phyloP scores from a whole-genome alignment of 345 rosid genomes.

The Balakata baccata region DNA sequence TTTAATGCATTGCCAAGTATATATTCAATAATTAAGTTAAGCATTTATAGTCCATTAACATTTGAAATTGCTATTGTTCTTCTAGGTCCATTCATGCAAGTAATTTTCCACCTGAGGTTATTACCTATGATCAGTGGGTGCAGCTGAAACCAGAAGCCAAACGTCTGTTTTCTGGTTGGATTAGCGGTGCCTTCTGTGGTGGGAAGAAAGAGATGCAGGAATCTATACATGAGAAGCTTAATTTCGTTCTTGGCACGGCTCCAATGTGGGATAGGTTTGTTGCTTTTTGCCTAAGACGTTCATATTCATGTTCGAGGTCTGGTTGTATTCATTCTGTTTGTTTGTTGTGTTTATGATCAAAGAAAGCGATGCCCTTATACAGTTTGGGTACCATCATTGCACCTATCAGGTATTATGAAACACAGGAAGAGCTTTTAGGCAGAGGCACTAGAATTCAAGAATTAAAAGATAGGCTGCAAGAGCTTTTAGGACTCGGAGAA shows the following conservation, averaged over 20 bases:
- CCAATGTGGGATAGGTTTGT: constrained; percentile 95
- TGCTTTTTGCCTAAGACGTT: constrained; percentile 16
- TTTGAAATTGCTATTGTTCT: constrained; percentile 18
- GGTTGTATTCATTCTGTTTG: not conserved
- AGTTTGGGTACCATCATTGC: not conserved
- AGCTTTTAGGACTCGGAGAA: not conserved
- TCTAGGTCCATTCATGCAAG: constrained; percentile 46
- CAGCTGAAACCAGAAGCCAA: constrained; percentile 60
- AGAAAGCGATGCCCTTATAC: not conserved
- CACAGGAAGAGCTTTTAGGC: not conserved
- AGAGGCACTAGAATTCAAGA: not conserved
- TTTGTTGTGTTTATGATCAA: not conserved
- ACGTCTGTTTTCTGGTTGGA: constrained; percentile 62
- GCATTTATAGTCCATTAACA: not conserved
- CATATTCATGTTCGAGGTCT: not conserved
- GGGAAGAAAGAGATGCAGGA: constrained; percentile 87
- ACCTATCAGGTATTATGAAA: not conserved
- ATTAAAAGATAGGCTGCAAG: not conserved
- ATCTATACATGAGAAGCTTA: constrained; percentile 63
- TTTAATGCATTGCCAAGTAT: not conserved
- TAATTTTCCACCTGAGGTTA: constrained; percentile 68
- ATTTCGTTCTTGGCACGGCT: constrained; percentile 67
- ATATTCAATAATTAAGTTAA: not conserved
- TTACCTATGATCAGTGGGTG: constrained; percentile 70
- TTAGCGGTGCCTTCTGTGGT: constrained; percentile 64